Percentiles rank a stretch among this genome's conserved stretches.
Evolutionary conservation across 1,284 basidiomycete species (phyloP).

Genomic region (Cryptococcus amylolentus): DNA sequence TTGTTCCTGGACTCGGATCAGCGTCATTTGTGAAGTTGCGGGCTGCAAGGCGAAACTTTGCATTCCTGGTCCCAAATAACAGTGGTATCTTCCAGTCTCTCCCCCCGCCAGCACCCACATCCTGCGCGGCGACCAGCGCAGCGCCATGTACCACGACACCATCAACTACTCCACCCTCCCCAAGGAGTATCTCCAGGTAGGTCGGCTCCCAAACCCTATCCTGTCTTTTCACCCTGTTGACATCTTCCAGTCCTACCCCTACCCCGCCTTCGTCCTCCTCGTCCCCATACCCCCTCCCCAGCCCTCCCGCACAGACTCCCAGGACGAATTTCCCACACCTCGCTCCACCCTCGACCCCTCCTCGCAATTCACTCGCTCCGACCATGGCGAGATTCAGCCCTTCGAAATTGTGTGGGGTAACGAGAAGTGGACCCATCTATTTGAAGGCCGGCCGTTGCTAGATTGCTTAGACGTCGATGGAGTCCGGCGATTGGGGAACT

Average conservation of each 20-base stretch:
- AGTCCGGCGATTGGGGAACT: slow-evolving; percentile 31
- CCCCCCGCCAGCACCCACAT: neutral
- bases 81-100: neutral
- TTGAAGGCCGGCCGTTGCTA: slow-evolving; percentile 20
- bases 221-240: too few relatives aligned
- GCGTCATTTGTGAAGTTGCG: too few relatives aligned
- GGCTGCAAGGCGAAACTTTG: too few relatives aligned
- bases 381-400: slow-evolving; percentile 16
- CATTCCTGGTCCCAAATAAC: too few relatives aligned
- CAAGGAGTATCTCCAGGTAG: slow-evolving; percentile 34
- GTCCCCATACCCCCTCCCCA: slow-evolving; percentile 25
- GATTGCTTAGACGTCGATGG: slow-evolving; percentile 32
- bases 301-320: slow-evolving; percentile 3
- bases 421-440: slow-evolving; percentile 27
- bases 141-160: neutral
- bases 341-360: slow-evolving; percentile 5
- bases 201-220: slow-evolving; percentile 2
- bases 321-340: slow-evolving; percentile 9
- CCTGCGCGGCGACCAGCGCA: neutral
- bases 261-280: slow-evolving; percentile 39
- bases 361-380: slow-evolving; percentile 21
- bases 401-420: slow-evolving; percentile 37
- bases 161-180: slow-evolving; percentile 14
- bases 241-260: slow-evolving; percentile 32
- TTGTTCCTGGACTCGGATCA: too few relatives aligned